These are phyloP conservation scores for Acanthamoeba lenticulata DNA, from an alignment of 208 protist species.

Conservation along the genomic window DNA sequence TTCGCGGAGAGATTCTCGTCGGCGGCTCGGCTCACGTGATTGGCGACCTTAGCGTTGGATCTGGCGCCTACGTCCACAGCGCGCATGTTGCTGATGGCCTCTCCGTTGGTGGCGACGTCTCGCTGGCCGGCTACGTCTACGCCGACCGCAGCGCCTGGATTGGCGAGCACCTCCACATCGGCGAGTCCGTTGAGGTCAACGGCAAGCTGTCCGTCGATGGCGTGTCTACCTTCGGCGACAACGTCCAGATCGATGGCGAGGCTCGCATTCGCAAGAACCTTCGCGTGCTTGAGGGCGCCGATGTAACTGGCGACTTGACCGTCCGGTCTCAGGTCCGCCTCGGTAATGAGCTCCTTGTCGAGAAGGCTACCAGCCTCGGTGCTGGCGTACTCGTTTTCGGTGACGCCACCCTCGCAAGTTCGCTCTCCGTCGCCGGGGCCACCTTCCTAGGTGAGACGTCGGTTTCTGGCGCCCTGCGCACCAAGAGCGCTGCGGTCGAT, in stretches of 20 bases:
- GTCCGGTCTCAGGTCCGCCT: neutral
- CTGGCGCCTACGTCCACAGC: neutral
- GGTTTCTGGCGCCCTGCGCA: neutral
- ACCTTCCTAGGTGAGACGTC: neutral
- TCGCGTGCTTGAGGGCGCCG: neutral
- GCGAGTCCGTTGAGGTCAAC: neutral
- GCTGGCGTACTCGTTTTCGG: neutral
- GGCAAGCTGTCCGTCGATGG: neutral
- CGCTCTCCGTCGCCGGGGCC: no score
- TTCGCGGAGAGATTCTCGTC: neutral
- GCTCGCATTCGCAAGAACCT: neutral
- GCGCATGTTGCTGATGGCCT: neutral
- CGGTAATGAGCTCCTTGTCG: neutral
- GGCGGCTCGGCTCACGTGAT: conserved; percentile 4
- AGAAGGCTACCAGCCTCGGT: conserved; percentile 31
- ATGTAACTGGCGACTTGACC: neutral
- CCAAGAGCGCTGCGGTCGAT: neutral
- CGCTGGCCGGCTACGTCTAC: neutral
- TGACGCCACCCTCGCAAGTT: neutral
- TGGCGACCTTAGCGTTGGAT: neutral
- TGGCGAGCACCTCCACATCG: neutral
- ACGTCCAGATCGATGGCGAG: neutral
- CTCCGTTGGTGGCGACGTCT: neutral
- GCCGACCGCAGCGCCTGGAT: neutral
- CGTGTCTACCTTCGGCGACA: neutral